Base-by-base conservation (phyloP, 371 early-diverging fungal species). In the Mortierella polycephala region DNA sequence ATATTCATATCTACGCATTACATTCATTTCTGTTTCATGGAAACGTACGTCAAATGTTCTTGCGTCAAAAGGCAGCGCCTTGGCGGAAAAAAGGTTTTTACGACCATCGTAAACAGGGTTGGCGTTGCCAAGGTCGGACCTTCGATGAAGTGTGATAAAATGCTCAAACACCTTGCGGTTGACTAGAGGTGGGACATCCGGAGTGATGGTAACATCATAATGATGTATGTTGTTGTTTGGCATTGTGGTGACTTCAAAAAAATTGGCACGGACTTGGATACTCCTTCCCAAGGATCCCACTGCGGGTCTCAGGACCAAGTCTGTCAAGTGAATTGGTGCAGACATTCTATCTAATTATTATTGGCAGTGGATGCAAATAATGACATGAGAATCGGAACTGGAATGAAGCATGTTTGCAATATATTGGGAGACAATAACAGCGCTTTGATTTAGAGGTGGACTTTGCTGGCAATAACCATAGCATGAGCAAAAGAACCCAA, bases 91-190 rank as follows among this genome's bases (percentile, higher is more conserved):
- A 1, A 91, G 75, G 60, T 86, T 88, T 72, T 87, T 85, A 47
- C 89, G 73, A 7, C 93, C 92, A 68, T 92, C 92, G 66, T 82
- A 93, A 13, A 91, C 89, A 41, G 85, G 67, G 44, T 64, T 46
- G 42, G 62, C 64, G 37, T 72, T 75, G 30, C 62, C 69, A 16
- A 88, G 74, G 23, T 67, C 76, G 18, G 59, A 60, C 7, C 57
- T 53, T 42, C 83, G 75, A 64, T 75, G 74, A 0, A 51, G 47
- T 16, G 64, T 57, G 52, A 80, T 65, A 45, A 83, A 67, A 13
- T 81, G 71, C 18, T 75, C 64, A 57, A 81, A 88, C 7, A 88
- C 66, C 47, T 75, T 69, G 37, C 85, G 76, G 75, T 73, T 75
- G n/a, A 81, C 73, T 13, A 57, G 66, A 0, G 83, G 71, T 8